Evolutionary conservation across 176 grass and related monocot genomes (phyloP).

Genomic region (Carex littledalei): DNA sequence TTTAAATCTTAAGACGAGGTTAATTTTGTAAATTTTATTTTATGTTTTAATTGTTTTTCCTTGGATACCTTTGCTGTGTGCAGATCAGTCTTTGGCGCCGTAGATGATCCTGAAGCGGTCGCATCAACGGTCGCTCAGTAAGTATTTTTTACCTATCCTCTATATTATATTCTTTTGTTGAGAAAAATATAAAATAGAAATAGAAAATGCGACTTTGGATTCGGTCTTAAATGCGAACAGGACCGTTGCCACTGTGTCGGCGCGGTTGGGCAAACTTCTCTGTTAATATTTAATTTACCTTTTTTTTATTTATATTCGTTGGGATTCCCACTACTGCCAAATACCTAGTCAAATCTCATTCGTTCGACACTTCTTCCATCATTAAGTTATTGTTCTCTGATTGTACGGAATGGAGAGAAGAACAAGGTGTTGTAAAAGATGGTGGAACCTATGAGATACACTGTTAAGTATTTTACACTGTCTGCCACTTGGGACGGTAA

Average conservation of each 20-base stretch:
- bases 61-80: constrained; percentile 5
- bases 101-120: constrained; percentile 25
- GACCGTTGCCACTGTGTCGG: neutral
- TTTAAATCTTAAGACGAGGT: neutral
- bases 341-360: constrained; percentile 2
- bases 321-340: neutral
- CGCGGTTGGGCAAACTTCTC: neutral
- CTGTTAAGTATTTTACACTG: neutral
- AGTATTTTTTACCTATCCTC: constrained; percentile 3
- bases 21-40: constrained; percentile 5
- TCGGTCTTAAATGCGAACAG: neutral
- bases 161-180: neutral
- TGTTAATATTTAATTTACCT: neutral
- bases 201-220: neutral
- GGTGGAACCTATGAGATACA: neutral
- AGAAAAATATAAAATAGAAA: neutral
- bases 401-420: neutral
- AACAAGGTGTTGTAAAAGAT: neutral
- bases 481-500: neutral
- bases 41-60: neutral
- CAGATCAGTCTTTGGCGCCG: constrained; percentile 26
- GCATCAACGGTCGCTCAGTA: constrained; percentile 29
- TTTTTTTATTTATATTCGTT: neutral
- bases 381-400: neutral
- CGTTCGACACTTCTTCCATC: neutral